These are phyloP conservation scores for Alternaria alternata DNA, from an alignment of 2,329 filamentous ascomycete genomes.

Conservation along the genomic window DNA sequence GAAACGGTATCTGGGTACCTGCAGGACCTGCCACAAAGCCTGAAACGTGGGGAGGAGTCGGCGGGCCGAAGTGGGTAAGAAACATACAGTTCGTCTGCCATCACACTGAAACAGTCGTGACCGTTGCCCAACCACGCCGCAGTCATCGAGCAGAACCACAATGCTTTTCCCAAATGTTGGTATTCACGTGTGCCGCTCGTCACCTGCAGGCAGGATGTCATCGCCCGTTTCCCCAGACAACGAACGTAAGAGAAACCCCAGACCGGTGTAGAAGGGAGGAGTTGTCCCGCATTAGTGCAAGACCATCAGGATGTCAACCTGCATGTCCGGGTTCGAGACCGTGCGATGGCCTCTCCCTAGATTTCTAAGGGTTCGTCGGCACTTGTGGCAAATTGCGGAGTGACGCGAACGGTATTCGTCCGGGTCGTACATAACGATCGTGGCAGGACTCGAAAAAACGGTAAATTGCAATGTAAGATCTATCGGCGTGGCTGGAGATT, in stretches of 20 bases:
- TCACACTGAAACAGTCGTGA: slow-evolving; percentile 32
- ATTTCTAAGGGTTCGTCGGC: slow-evolving; percentile 5
- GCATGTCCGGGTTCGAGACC: slow-evolving; percentile 17
- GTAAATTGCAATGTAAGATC: neutral
- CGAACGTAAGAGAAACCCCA: slow-evolving; percentile 19
- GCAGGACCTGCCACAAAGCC: slow-evolving; percentile 36
- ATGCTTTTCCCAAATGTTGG: slow-evolving; percentile 12
- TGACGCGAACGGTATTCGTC: neutral
- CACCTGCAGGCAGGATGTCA: slow-evolving; percentile 12
- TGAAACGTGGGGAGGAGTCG: slow-evolving; percentile 36
- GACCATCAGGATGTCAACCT: slow-evolving; percentile 5
- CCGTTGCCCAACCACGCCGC: slow-evolving; percentile 14
- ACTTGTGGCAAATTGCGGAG: slow-evolving; percentile 2
- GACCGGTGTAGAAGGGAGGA: slow-evolving; percentile 7
- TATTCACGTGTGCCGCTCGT: slow-evolving; percentile 15
- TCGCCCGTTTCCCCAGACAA: slow-evolving; percentile 20
- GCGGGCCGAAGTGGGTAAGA: slow-evolving; percentile 11
- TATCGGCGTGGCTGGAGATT: neutral
- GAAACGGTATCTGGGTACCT: slow-evolving; percentile 42
- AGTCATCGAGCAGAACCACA: slow-evolving; percentile 4
- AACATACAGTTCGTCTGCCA: slow-evolving; percentile 14
- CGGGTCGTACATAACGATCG: neutral
- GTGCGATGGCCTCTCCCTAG: neutral
- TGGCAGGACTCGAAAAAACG: neutral
- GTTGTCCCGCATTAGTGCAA: slow-evolving; percentile 20